phyloP scores from a whole-genome alignment of 306 rosid genomes.

The Glycyrrhiza uralensis region DNA sequence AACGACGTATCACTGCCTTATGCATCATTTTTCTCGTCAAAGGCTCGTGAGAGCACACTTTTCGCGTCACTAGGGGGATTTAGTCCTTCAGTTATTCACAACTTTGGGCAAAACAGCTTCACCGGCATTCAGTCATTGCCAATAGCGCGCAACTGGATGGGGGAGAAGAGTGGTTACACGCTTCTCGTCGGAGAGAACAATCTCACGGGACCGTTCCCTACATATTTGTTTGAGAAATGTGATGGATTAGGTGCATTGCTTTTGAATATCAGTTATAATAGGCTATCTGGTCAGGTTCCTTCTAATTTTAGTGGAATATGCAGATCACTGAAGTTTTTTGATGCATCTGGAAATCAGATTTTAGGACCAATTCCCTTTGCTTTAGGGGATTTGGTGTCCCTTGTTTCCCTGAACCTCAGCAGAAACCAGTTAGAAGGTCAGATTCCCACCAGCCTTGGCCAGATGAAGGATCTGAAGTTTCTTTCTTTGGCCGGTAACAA shows the following conservation, averaged over 20 bases:
- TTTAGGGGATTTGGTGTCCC: conserved; percentile 49
- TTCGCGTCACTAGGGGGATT: conserved; percentile 28
- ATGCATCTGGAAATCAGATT: conserved; percentile 71
- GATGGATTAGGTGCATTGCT: conserved; percentile 52
- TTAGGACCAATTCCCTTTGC: conserved; percentile 51
- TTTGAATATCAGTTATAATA: conserved; percentile 66
- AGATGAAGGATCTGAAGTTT: conserved; percentile 47
- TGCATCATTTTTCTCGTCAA: conserved; percentile 47
- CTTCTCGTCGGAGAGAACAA: conserved; percentile 67
- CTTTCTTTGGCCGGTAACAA: conserved; percentile 72
- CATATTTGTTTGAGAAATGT: conserved; percentile 57
- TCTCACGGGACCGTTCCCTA: conserved; percentile 57
- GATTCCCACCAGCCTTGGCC: conserved; percentile 63
- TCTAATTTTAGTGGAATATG: conserved; percentile 48
- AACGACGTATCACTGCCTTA: conserved; percentile 33
- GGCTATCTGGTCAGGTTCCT: conserved; percentile 60
- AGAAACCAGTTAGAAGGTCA: conserved; percentile 56
- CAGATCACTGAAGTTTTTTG: conserved; percentile 56
- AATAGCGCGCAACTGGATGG: conserved; percentile 50
- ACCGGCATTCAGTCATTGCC: conserved; percentile 55
- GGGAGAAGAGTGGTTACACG: conserved; percentile 44
- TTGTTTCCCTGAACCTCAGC: conserved; percentile 67
- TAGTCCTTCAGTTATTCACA: conserved; percentile 52
- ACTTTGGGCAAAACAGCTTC: conserved; percentile 68
- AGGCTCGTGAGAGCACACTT: conserved; percentile 30